Percentiles rank a stretch among this genome's conserved stretches.
Conservation (phyloP, 192 early-diverging fungal species). For the Dimargaris verticillata region DNA sequence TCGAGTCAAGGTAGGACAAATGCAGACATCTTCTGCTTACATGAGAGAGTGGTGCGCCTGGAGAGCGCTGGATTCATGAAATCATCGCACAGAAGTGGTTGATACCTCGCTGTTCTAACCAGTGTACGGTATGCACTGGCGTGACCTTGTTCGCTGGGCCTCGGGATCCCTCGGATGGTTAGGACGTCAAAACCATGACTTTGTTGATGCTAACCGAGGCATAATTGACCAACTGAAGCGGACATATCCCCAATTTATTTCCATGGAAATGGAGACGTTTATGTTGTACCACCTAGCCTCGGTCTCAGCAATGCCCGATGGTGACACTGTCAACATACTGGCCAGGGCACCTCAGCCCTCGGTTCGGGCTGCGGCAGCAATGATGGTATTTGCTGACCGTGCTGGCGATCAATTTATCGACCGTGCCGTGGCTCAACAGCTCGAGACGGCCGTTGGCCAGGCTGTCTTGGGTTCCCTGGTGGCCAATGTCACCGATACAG, state of each 20-base stretch:
- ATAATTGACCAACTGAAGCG: slow-evolving; percentile 37
- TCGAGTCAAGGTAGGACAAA: slow-evolving; percentile 12
- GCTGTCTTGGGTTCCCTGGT: no score
- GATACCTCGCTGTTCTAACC: no score
- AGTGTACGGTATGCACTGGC: no score
- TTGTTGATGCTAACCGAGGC: slow-evolving; percentile 59
- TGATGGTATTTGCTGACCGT: slow-evolving; percentile 75
- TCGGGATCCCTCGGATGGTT: slow-evolving; percentile 29
- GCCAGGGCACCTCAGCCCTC: slow-evolving; percentile 19
- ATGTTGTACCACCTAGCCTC: slow-evolving; percentile 68
- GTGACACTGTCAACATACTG: not conserved
- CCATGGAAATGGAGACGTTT: slow-evolving; percentile 79
- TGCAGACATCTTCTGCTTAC: not conserved
- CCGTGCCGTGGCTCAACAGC: slow-evolving; percentile 21
- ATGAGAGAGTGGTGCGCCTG: not conserved
- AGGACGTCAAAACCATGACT: slow-evolving; percentile 49
- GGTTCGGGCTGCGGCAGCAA: slow-evolving; percentile 55
- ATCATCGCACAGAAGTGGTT: no score
- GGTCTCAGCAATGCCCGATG: slow-evolving; percentile 12
- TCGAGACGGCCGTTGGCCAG: no score
- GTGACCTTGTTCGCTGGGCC: no score
- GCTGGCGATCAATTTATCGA: slow-evolving; percentile 46
- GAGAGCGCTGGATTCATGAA: no score
- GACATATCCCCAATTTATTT: slow-evolving; percentile 10
- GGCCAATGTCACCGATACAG: no score